A percentile compares a stretch with the other conserved stretches of the same genome.
phyloP scores from a whole-genome alignment of 257 asterid genomes.

The Sherardia arvensis region DNA sequence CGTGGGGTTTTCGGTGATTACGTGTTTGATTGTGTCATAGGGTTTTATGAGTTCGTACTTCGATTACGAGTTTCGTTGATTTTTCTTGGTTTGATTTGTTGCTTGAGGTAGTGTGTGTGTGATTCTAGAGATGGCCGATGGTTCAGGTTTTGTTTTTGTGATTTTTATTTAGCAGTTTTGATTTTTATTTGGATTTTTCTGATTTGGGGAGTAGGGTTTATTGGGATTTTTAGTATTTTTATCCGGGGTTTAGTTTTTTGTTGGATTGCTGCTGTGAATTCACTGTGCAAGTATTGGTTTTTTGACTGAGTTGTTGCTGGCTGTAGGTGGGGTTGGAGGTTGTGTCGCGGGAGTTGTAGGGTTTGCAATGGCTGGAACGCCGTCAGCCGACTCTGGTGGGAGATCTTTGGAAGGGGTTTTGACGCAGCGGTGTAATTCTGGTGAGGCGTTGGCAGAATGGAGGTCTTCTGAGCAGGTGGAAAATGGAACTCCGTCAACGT shows the following conservation, averaged over 20 bases:
- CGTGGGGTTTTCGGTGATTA: constrained; percentile 13
- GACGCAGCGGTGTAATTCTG: constrained; percentile 47
- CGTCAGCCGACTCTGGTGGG: constrained; percentile 39
- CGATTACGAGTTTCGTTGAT: neutral
- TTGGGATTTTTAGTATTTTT: constrained; percentile 4
- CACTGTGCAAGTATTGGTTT: neutral
- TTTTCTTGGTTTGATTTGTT: neutral
- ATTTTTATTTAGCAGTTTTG: no score
- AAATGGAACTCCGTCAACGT: constrained; percentile 67
- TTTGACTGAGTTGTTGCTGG: neutral
- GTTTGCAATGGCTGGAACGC: constrained; percentile 52
- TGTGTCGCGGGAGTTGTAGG: constrained; percentile 44
- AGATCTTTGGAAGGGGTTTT: constrained; percentile 52
- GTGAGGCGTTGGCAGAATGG: constrained; percentile 74
- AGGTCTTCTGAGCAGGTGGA: constrained; percentile 78
- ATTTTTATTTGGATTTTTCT: constrained; percentile 5
- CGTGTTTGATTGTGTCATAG: constrained; percentile 1
- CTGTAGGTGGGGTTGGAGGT: constrained; percentile 38
- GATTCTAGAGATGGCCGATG: constrained; percentile 2
- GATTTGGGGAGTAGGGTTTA: no score
- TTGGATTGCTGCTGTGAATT: constrained; percentile 3
- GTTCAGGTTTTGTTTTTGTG: constrained; percentile 6
- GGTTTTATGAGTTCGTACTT: constrained; percentile 4
- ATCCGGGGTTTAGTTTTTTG: constrained; percentile 11
- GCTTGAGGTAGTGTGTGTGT: neutral